Percentiles rank a stretch among this genome's conserved stretches.
Evolutionary conservation across 345 rosid genomes (phyloP).

Genomic region (Ricinus communis): DNA sequence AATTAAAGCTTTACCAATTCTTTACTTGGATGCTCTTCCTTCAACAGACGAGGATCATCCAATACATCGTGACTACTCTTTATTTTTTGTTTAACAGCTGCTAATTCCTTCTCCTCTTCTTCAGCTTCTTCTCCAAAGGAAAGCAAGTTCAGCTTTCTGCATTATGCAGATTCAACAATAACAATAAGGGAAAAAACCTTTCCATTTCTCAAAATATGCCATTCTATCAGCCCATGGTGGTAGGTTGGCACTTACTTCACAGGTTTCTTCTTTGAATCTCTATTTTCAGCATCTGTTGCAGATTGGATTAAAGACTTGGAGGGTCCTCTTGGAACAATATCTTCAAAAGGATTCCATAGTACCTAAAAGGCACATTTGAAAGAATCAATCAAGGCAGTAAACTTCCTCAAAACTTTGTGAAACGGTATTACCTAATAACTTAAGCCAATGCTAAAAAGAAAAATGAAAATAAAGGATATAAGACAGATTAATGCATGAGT

Average conservation of each 20-base stretch:
- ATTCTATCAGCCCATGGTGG: neutral
- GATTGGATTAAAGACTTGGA: conserved; percentile 37
- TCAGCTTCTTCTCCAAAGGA: conserved; percentile 99
- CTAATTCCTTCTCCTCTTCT: conserved; percentile 89
- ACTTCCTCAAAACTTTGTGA: neutral
- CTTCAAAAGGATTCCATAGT: conserved; percentile 94
- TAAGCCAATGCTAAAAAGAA: neutral
- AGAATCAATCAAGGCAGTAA: neutral
- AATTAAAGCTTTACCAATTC: conserved; percentile 43
- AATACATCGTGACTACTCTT: conserved; percentile 96
- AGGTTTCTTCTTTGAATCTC: conserved; percentile 62
- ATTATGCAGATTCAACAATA: conserved; percentile 30
- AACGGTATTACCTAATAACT: neutral
- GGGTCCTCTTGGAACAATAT: conserved; percentile 67
- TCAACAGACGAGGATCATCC: conserved; percentile 89
- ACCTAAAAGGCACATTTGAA: conserved; percentile 47
- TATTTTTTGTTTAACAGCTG: conserved; percentile 66
- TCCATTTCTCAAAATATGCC: conserved; percentile 3
- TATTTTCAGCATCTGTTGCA: conserved; percentile 43
- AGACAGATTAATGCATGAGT: neutral
- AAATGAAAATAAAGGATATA: neutral
- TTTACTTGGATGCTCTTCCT: conserved; percentile 45
- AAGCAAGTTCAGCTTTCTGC: conserved; percentile 83
- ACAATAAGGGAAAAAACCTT: neutral
- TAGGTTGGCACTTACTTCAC: conserved; percentile 57